Conservation (phyloP, 129 eudicot genomes). For the Glebionis coronaria region DNA sequence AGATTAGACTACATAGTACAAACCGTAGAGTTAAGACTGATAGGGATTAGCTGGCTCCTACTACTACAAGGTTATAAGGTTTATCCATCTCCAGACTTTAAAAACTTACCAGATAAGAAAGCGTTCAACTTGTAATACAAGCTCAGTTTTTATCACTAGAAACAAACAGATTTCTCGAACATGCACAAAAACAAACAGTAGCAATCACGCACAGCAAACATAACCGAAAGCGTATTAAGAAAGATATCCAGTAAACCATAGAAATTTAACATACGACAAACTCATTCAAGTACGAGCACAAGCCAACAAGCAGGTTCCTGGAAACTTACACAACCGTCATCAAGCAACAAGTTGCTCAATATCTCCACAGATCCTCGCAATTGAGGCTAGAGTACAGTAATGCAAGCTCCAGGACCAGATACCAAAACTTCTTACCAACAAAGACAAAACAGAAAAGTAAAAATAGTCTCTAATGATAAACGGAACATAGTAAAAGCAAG, state of each 20-base stretch:
- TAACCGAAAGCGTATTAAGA: neutral
- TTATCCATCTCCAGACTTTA: no score
- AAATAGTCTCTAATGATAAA: conserved; percentile 2
- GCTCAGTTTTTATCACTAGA: no score
- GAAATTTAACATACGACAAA: neutral
- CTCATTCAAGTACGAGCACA: neutral
- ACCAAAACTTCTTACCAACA: conserved; percentile 17
- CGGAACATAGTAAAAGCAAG: neutral
- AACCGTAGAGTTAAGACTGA: no score
- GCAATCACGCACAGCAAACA: neutral
- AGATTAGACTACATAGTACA: no score
- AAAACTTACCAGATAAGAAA: no score
- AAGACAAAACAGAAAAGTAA: conserved; percentile 7
- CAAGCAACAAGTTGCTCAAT: conserved; percentile 32
- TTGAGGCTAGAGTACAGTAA: conserved; percentile 33
- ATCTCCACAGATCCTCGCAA: conserved; percentile 34
- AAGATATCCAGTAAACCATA: neutral
- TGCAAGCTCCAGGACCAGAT: conserved; percentile 18
- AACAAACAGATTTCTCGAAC: no score
- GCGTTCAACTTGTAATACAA: no score
- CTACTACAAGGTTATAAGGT: no score
- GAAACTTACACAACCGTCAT: conserved; percentile 11
- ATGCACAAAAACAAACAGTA: neutral
- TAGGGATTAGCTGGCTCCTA: no score
- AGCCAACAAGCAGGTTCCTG: neutral